Percentiles rank a stretch among this genome's conserved stretches.
These are phyloP conservation scores for Eucalyptus coolabah DNA, from an alignment of 345 rosid genomes.

Conservation along the genomic window DNA sequence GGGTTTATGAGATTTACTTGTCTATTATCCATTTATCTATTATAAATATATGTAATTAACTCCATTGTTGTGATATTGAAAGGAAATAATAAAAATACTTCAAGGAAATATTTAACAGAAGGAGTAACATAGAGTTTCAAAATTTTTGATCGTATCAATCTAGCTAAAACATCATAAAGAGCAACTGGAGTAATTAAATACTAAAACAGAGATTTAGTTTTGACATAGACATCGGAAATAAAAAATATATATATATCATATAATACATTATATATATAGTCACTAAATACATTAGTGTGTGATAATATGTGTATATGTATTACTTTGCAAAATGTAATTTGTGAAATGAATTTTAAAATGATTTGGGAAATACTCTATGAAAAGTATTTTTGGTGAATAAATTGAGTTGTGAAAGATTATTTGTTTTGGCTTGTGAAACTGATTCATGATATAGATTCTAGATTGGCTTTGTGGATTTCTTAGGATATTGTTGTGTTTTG, in stretches of 20 bases:
- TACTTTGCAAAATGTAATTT: no score
- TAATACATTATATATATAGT: background rate
- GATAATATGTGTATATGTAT: no score
- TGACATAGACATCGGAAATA: background rate
- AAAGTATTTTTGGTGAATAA: no score
- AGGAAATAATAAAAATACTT: background rate
- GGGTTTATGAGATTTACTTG: background rate
- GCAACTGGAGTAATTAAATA: background rate
- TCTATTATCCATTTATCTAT: background rate
- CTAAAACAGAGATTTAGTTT: background rate
- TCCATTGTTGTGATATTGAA: background rate
- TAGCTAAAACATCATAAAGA: background rate
- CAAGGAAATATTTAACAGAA: background rate
- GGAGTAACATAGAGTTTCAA: background rate
- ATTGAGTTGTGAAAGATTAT: no score
- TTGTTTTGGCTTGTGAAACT: no score
- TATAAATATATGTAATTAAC: background rate
- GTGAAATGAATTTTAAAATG: no score
- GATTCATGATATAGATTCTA: no score
- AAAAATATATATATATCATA: no score
- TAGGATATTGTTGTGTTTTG: no score
- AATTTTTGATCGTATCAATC: fast-evolving
- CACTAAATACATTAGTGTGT: background rate
- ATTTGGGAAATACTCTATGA: no score
- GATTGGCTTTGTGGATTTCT: no score